A percentile compares a stretch with the other conserved stretches of the same genome.
Conservation (phyloP, 2,329 filamentous ascomycete genomes). For the Colletotrichum sp. region DNA sequence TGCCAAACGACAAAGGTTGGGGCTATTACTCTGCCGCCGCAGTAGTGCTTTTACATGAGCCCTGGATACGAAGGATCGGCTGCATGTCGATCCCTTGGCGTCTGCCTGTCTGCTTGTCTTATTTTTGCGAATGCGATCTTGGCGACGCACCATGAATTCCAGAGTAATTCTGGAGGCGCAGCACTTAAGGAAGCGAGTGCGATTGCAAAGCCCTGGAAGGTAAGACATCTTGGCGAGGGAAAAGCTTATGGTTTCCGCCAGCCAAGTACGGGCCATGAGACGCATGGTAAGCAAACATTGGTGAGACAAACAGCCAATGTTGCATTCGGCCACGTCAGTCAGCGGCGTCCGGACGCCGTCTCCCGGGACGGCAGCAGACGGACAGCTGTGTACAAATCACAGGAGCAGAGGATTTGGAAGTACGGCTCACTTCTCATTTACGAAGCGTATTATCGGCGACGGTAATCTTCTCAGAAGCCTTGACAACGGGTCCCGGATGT, state of each 20-base stretch:
- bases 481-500: neutral
- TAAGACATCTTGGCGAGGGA: neutral
- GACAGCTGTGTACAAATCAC: neutral
- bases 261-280: neutral
- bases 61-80: neutral
- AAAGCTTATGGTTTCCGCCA: neutral
- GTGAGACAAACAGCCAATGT: neutral
- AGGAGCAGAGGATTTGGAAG: neutral
- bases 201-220: neutral
- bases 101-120: neutral
- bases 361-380: neutral
- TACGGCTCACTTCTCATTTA: neutral
- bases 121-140: neutral
- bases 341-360: neutral
- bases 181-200: neutral
- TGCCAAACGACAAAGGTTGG: neutral
- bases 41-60: neutral
- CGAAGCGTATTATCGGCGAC: too few species aligned
- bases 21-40: neutral
- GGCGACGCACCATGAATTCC: neutral
- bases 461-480: too few species aligned
- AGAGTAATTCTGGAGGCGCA: neutral
- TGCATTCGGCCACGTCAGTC: neutral
- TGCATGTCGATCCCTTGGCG: neutral
- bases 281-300: neutral